These are phyloP conservation scores for Drosera spatulata DNA, from an alignment of 179 eudicot species.

Conservation along the genomic window DNA sequence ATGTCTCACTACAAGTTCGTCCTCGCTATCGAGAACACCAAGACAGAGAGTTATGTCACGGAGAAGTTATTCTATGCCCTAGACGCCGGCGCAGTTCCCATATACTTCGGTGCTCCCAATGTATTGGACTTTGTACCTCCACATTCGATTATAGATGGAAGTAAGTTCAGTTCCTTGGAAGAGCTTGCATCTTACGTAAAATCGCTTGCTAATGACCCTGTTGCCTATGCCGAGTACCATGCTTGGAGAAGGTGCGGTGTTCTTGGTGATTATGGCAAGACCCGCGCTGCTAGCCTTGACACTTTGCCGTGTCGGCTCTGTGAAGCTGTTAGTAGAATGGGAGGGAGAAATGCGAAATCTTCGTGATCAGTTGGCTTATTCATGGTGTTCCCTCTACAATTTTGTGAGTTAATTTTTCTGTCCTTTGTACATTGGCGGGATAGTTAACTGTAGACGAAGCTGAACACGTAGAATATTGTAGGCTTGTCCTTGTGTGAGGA, in stretches of 20 bases:
- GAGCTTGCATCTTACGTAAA: slow-evolving; percentile 70
- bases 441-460: too few relatives aligned
- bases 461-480: too few relatives aligned
- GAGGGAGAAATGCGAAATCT: slow-evolving; percentile 51
- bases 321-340: slow-evolving; percentile 61
- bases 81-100: slow-evolving; percentile 85
- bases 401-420: neutral
- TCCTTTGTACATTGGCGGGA: too few relatives aligned
- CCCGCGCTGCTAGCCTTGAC: slow-evolving; percentile 72
- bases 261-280: slow-evolving; percentile 54
- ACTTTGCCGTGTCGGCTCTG: slow-evolving; percentile 85
- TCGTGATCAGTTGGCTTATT: slow-evolving; percentile 2
- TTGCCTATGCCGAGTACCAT: slow-evolving; percentile 86
- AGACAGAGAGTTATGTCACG: slow-evolving; percentile 88
- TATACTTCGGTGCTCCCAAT: slow-evolving; percentile 94
- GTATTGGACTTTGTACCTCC: slow-evolving; percentile 96
- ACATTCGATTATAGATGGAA: slow-evolving; percentile 84
- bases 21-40: slow-evolving; percentile 89
- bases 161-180: slow-evolving; percentile 52
- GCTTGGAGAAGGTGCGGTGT: slow-evolving; percentile 99
- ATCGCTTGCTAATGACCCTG: slow-evolving; percentile 69
- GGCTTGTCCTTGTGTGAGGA: too few relatives aligned
- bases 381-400: neutral
- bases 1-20: slow-evolving; percentile 97
- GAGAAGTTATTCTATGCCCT: slow-evolving; percentile 90